Evolutionary conservation across 2,329 filamentous ascomycete species (phyloP).

Genomic region (Sclerotinia trifoliorum): DNA sequence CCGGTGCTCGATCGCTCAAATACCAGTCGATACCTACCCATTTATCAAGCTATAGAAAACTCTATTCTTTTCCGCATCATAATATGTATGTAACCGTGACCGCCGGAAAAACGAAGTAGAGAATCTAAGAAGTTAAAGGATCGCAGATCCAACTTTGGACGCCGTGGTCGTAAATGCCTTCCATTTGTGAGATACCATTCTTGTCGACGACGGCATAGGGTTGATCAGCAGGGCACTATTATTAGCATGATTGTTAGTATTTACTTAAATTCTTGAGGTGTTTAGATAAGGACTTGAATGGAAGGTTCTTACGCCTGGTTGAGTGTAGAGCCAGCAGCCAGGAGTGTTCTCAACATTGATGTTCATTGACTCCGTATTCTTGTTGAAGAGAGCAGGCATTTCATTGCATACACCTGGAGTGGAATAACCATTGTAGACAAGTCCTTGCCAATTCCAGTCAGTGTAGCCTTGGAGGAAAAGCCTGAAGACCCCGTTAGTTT

Average conservation of each 20-base stretch:
- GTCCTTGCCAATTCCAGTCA: not conserved
- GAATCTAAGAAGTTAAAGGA: not conserved
- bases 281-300: not conserved
- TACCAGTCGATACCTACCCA: not conserved
- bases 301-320: not conserved
- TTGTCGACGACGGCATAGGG: not conserved
- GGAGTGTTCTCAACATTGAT: not conserved
- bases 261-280: too few species aligned
- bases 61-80: not conserved
- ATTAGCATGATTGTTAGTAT: not conserved
- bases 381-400: not conserved
- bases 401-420: not conserved
- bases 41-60: not conserved
- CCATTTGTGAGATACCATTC: not conserved
- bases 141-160: constrained; percentile 12
- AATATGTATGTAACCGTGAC: not conserved
- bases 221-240: constrained; percentile 1
- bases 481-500: not conserved
- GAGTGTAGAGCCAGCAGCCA: constrained; percentile 19
- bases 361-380: constrained; percentile 8
- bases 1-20: not conserved
- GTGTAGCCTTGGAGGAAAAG: constrained; percentile 9
- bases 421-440: constrained; percentile 3
- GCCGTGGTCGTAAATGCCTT: constrained; percentile 2
- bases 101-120: not conserved